Conservation (phyloP, 1,284 basidiomycete genomes). For the Leucoagaricus sp. region DNA sequence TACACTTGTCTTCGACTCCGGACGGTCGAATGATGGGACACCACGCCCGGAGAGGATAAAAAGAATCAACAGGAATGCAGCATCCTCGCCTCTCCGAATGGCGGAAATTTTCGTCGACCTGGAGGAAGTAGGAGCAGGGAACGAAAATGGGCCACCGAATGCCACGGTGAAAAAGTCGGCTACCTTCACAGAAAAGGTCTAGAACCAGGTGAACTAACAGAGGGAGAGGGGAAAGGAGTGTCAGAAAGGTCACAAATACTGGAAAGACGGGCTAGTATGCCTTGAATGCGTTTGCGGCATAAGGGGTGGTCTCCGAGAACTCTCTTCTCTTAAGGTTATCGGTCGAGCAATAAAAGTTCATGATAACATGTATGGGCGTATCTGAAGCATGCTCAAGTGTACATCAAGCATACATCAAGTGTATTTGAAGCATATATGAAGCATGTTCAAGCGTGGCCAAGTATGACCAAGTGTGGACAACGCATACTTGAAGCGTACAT, state of each 20-base stretch:
- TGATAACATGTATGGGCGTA: too few species aligned
- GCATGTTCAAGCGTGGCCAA: too few species aligned
- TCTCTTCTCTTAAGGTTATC: too few species aligned
- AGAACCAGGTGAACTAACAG: slow-evolving; percentile 1
- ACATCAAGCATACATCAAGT: too few species aligned
- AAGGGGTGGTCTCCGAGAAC: too few species aligned
- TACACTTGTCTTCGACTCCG: slow-evolving; percentile 1
- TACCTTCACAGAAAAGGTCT: neutral
- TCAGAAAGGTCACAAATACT: neutral
- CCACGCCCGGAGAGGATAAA: slow-evolving; percentile 2
- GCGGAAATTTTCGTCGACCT: neutral
- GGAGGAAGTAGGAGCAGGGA: neutral
- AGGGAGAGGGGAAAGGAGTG: neutral
- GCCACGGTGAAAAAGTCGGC: neutral
- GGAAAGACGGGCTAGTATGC: slow-evolving; percentile 8
- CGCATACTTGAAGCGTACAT: too few species aligned
- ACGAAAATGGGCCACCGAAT: neutral
- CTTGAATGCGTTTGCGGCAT: too few species aligned
- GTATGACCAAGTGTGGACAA: too few species aligned
- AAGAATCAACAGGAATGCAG: slow-evolving; percentile 4
- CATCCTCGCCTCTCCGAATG: neutral
- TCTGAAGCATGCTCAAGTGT: too few species aligned
- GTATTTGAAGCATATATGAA: too few species aligned
- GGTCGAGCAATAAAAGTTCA: too few species aligned
- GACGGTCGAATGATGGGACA: neutral